Conservation (phyloP, 2,329 filamentous ascomycete genomes). For the Calonectria fujianensis region DNA sequence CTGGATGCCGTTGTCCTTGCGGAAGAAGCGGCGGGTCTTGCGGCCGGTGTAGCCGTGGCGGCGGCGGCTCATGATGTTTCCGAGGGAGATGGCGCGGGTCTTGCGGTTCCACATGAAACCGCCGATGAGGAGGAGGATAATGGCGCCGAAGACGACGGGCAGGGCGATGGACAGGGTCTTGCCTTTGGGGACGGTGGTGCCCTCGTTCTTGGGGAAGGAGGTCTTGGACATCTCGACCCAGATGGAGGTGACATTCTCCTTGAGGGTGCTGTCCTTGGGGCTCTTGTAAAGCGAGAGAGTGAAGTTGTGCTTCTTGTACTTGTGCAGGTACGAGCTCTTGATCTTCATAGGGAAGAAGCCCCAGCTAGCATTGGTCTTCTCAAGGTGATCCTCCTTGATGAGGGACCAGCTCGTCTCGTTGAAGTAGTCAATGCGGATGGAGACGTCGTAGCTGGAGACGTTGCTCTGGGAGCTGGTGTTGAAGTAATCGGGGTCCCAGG, state of each 20-base stretch:
- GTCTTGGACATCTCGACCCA: conserved; percentile 60
- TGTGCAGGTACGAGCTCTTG: conserved; percentile 60
- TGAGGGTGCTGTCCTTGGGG: conserved; percentile 58
- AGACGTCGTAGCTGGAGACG: conserved; percentile 58
- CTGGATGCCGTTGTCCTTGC: conserved; percentile 65
- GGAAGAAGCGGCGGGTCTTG: conserved; percentile 60
- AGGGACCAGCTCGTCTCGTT: conserved; percentile 62
- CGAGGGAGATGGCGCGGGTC: conserved; percentile 69
- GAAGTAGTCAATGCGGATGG: conserved; percentile 64
- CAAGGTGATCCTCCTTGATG: conserved; percentile 57
- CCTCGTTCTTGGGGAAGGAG: conserved; percentile 61
- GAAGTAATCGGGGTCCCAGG: conserved; percentile 74
- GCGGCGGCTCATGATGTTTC: conserved; percentile 70
- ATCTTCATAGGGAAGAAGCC: conserved; percentile 71
- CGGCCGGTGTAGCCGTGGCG: conserved; percentile 67
- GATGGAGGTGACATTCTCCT: conserved; percentile 65
- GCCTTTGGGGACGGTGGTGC: conserved; percentile 58
- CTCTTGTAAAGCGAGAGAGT: conserved; percentile 67
- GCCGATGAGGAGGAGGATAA: conserved; percentile 70
- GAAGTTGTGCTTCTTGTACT: conserved; percentile 66
- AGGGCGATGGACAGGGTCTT: conserved; percentile 72
- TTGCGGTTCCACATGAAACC: conserved; percentile 74
- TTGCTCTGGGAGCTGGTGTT: conserved; percentile 57
- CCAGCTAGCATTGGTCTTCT: conserved; percentile 62
- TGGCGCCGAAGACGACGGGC: conserved; percentile 69